Evolutionary conservation across 176 grass and related monocot species (phyloP).

Genomic region (Stipa capillata): DNA sequence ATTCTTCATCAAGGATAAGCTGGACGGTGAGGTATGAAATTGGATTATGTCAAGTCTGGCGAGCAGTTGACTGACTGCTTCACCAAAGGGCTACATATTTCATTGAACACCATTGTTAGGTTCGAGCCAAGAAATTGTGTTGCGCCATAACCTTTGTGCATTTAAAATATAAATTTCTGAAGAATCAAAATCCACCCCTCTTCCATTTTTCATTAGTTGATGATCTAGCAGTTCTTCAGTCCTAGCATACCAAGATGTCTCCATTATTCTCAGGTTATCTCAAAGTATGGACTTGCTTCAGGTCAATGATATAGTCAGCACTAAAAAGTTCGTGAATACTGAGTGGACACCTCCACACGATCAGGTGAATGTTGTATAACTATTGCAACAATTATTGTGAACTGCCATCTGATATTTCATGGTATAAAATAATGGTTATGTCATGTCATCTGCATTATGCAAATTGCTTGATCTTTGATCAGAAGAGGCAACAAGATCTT

Average conservation of each 20-base stretch:
- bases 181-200: no score
- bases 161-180: neutral
- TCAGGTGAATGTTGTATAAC: neutral
- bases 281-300: neutral
- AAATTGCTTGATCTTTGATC: neutral
- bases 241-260: neutral
- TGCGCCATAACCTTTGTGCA: neutral
- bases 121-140: conserved; percentile 4
- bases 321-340: neutral
- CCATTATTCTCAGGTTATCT: neutral
- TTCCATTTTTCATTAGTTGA: neutral
- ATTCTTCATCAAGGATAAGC: no score
- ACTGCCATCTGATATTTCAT: neutral
- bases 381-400: neutral
- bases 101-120: neutral
- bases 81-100: no score
- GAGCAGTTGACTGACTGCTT: no score
- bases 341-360: neutral
- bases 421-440: neutral
- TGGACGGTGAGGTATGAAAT: no score
- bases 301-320: no score
- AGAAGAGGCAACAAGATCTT: conserved; percentile 2
- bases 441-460: conserved; percentile 12
- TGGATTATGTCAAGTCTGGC: no score
- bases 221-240: neutral